A percentile compares a stretch with the other conserved stretches of the same genome.
phyloP scores from a whole-genome alignment of 2,329 filamentous ascomycete genomes.

The Diaporthe sp. region DNA sequence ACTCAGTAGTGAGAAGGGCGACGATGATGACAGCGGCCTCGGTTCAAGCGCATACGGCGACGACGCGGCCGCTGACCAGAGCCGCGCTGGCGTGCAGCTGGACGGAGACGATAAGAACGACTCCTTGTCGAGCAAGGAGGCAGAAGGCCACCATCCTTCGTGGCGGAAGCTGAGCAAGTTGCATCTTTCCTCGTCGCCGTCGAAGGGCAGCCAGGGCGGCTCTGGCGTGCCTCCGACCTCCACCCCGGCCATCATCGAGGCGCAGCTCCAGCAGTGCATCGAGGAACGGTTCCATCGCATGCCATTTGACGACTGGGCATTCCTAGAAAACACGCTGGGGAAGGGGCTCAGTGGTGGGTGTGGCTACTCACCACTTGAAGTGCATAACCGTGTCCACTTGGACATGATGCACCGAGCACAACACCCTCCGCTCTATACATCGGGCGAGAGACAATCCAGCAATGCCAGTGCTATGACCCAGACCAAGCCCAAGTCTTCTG shows the following conservation, averaged over 20 bases:
- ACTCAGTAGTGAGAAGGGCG: background rate
- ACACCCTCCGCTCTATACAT: background rate
- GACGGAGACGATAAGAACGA: constrained; percentile 27
- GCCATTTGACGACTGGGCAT: constrained; percentile 27
- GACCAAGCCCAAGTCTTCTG: background rate
- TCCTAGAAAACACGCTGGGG: constrained; percentile 21
- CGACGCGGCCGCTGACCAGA: background rate
- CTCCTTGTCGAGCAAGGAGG: constrained; percentile 11
- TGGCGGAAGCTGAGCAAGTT: constrained; percentile 24
- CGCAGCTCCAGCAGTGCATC: constrained; percentile 7
- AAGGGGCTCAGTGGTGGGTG: background rate
- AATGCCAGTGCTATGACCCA: no score
- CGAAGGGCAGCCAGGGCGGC: background rate
- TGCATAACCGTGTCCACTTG: constrained; percentile 35
- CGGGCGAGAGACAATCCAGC: background rate
- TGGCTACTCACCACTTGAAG: constrained; percentile 31
- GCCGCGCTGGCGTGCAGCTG: background rate
- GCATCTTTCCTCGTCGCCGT: constrained; percentile 1
- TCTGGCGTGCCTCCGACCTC: background rate
- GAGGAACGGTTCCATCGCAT: background rate
- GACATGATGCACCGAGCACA: constrained; percentile 22
- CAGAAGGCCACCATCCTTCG: background rate
- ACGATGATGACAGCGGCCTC: constrained; percentile 3
- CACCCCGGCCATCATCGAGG: constrained; percentile 2
- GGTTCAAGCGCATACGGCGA: background rate